These are phyloP conservation scores for Cupressus sempervirens DNA, from an alignment of 75 land plant genomes.

Conservation along the genomic window DNA sequence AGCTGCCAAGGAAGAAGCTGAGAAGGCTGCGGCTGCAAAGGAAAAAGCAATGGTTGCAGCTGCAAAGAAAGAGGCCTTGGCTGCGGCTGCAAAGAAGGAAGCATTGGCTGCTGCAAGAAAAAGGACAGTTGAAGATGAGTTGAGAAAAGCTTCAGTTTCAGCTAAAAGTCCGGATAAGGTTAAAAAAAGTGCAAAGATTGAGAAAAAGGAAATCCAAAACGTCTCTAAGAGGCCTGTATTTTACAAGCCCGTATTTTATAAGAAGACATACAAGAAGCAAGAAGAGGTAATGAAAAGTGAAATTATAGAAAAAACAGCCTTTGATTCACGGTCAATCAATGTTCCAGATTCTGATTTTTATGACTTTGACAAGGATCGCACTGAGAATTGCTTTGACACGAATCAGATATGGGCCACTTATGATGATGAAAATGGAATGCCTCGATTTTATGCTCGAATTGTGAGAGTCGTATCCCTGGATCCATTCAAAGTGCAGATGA, in stretches of 20 bases:
- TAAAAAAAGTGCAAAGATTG: slow-evolving; percentile 4
- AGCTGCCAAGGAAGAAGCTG: not conserved
- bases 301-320: not conserved
- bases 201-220: slow-evolving; percentile 8
- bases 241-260: not conserved
- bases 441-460: slow-evolving; percentile 28
- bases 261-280: slow-evolving; percentile 7
- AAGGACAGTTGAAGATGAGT: slow-evolving; percentile 3
- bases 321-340: not conserved
- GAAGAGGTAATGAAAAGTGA: not conserved
- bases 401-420: slow-evolving; percentile 63
- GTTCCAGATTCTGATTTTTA: slow-evolving; percentile 40
- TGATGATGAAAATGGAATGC: slow-evolving; percentile 57
- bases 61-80: not conserved
- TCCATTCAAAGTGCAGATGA: slow-evolving; percentile 11
- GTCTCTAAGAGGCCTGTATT: not conserved
- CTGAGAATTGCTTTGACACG: slow-evolving; percentile 20
- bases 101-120: not conserved
- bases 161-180: not conserved
- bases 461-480: slow-evolving; percentile 4
- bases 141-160: not conserved
- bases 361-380: slow-evolving; percentile 43
- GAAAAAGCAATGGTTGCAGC: not conserved
- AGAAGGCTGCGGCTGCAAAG: not conserved
- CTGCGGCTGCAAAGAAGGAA: not conserved